Base-by-base conservation (phyloP, 345 rosid genomes). In the Sonneratia caseolaris region DNA sequence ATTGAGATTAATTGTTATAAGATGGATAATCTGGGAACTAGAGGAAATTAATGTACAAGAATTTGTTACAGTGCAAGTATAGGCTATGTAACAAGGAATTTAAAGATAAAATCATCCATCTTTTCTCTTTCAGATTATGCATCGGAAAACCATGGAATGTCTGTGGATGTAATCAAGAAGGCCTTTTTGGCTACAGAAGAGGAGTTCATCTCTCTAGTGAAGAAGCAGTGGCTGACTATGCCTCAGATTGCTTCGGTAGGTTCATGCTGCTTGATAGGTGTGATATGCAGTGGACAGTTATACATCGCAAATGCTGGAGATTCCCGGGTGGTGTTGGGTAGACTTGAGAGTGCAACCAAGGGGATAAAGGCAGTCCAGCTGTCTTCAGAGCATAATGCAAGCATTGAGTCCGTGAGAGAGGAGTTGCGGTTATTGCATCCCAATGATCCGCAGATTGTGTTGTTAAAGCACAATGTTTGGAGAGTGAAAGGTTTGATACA, bases 401-500 rank as follows among this genome's bases (percentile, higher is more conserved):
- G 95, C 71, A 19, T 83, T 0, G 96, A 89, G 73, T 88, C 94
- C 35, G 98, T 96, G 83, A 87, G 99, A 82, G 93, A 96, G 64
- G 99, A 96, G 80, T 66, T 96, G 81, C 91, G 72, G 45, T 74
- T 81, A 53, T 79, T 89, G 86, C 98, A 96, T 83, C 99, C 99
- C n/a, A 71, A 96, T 80, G 98, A 96, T 83, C 95, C 99, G 40
- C 88, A 84, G 66, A 89, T 96, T 4, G 99, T 96, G 61, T 89
- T 92, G n/a, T 80, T 91, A 73, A 92, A 86, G 78, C 93, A 92
- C 81, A 89, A 88, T 57, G 98, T 92, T 74, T 96, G 99, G 99
- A 98, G 98, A 10, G 97, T 96, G 38, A 92, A 91, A 86, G 99
- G 99, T 72, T 77, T 96, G 55, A 92, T 96, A 79, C 99, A 95